Evolutionary conservation across 2,329 filamentous ascomycete genomes (phyloP).

Genomic region (Delphinella strobiligena): DNA sequence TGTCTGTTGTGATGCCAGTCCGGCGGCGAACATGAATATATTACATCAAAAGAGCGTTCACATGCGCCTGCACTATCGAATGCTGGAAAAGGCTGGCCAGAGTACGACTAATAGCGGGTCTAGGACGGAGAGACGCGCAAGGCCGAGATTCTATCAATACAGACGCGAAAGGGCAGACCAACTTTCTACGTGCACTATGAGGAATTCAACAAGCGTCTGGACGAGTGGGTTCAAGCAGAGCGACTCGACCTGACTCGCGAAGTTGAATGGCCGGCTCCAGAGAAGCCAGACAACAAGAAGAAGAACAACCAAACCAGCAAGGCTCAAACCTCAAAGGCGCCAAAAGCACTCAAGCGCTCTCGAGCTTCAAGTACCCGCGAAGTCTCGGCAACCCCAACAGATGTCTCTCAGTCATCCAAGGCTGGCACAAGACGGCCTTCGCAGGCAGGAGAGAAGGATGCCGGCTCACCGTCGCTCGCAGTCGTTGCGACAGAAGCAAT

Average conservation of each 20-base stretch:
- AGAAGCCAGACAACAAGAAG: constrained; percentile 78
- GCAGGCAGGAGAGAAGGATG: constrained; percentile 43
- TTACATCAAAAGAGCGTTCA: no score
- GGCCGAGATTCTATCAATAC: constrained; percentile 92
- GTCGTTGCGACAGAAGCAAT: constrained; percentile 33
- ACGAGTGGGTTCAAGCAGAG: constrained; percentile 77
- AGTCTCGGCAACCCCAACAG: constrained; percentile 41
- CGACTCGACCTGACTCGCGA: constrained; percentile 80
- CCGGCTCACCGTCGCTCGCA: constrained; percentile 33
- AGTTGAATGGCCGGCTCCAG: constrained; percentile 91
- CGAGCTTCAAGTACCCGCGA: constrained; percentile 31
- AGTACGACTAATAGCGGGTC: background rate
- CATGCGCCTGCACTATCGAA: background rate
- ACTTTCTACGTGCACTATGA: constrained; percentile 96
- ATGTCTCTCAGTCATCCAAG: constrained; percentile 33
- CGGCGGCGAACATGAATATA: no score
- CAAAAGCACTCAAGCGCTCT: constrained; percentile 35
- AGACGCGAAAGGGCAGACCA: constrained; percentile 74
- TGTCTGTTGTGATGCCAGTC: background rate
- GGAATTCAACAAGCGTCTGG: constrained; percentile 85
- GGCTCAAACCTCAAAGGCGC: constrained; percentile 23
- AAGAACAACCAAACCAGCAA: constrained; percentile 45
- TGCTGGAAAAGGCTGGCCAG: background rate
- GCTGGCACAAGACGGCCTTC: constrained; percentile 35
- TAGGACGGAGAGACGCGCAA: constrained; percentile 73